Conservation (phyloP, 176 grass and related monocot genomes). For the Lolium rigidum region DNA sequence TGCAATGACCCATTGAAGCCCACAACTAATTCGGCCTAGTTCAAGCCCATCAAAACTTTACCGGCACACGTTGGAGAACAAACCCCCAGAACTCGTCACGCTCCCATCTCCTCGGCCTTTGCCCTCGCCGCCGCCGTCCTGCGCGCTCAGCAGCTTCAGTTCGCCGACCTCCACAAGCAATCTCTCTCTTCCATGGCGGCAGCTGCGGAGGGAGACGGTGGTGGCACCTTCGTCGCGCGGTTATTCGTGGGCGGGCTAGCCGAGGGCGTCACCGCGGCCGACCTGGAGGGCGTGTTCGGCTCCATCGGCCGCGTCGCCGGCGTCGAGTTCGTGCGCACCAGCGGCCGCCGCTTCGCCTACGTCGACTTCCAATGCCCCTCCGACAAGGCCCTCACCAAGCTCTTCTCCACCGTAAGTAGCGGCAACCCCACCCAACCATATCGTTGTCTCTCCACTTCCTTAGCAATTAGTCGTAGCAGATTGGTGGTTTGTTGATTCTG, state of each 20-base stretch:
- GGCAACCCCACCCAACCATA: too few relatives aligned
- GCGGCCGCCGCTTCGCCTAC: slow-evolving; percentile 76
- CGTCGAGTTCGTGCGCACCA: slow-evolving; percentile 73
- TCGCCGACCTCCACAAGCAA: not conserved
- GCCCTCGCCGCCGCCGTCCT: not conserved
- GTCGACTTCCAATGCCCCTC: slow-evolving; percentile 84
- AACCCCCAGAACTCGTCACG: too few relatives aligned
- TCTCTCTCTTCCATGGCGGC: slow-evolving; percentile 37
- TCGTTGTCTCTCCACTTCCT: not conserved
- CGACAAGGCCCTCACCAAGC: slow-evolving; percentile 75
- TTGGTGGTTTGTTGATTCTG: not conserved
- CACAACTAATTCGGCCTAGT: too few relatives aligned
- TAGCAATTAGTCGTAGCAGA: not conserved
- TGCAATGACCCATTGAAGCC: too few relatives aligned
- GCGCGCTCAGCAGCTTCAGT: not conserved
- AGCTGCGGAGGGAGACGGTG: not conserved
- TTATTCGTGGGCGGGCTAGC: slow-evolving; percentile 79
- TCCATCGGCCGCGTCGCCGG: slow-evolving; percentile 57
- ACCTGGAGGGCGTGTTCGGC: slow-evolving; percentile 64
- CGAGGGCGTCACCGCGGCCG: slow-evolving; percentile 53
- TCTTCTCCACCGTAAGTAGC: slow-evolving; percentile 70
- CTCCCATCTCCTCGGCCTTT: not conserved
- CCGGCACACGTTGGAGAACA: too few relatives aligned
- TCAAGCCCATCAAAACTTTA: too few relatives aligned
- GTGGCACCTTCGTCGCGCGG: not conserved